Percentiles rank a stretch among this genome's conserved stretches.
Conservation (phyloP, 1,139 yeast species). For the Scheffersomyces parashehatae region DNA sequence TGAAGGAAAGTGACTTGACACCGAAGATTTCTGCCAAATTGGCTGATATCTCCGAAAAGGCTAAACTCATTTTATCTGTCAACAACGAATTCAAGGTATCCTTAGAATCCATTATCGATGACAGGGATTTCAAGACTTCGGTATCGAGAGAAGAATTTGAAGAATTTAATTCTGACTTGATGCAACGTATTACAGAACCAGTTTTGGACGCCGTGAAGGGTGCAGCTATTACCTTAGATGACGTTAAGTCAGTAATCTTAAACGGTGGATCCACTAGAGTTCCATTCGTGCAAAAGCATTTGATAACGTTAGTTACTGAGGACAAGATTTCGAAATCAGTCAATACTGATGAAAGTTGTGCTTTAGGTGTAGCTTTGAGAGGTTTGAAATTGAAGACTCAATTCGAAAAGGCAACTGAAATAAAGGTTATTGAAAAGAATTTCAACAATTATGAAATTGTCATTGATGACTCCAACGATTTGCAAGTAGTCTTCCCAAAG, state of each 20-base stretch:
- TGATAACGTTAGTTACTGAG: constrained; percentile 56
- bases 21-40: constrained; percentile 66
- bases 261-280: constrained; percentile 93
- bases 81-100: constrained; percentile 74
- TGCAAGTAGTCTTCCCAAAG: constrained; percentile 39
- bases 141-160: constrained; percentile 83
- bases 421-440: constrained; percentile 61
- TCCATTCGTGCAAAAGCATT: constrained; percentile 74
- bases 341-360: constrained; percentile 95
- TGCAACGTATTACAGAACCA: constrained; percentile 53
- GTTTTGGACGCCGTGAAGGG: constrained; percentile 50
- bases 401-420: constrained; percentile 59
- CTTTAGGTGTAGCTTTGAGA: constrained; percentile 81
- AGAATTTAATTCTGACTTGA: constrained; percentile 45
- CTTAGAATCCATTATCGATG: constrained; percentile 69
- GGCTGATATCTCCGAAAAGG: constrained; percentile 83
- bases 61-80: constrained; percentile 83
- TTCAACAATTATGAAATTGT: constrained; percentile 41
- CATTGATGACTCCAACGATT: constrained; percentile 33
- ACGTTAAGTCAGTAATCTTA: constrained; percentile 69
- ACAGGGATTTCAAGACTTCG: constrained; percentile 65
- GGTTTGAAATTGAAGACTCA: constrained; percentile 58
- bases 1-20: constrained; percentile 41
- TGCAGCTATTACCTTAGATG: constrained; percentile 28
- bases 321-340: constrained; percentile 78